Conservation (phyloP, 768 basidiomycete species). For the Mycena venus region DNA sequence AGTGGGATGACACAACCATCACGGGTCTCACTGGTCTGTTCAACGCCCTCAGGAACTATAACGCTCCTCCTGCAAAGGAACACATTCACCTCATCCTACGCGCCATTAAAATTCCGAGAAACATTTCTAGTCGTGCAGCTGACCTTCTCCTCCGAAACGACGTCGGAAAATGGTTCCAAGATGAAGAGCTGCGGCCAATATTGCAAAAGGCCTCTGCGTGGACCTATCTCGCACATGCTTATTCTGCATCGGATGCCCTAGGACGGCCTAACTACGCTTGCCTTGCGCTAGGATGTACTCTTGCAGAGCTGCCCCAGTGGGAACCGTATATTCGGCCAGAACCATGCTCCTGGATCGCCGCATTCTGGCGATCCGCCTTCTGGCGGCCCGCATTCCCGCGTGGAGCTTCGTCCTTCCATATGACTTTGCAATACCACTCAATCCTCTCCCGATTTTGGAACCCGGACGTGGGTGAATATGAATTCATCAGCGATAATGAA, state of each 20-base stretch:
- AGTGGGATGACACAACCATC: too few species aligned
- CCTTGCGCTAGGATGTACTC: too few species aligned
- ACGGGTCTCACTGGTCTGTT: too few species aligned
- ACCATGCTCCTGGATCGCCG: not conserved
- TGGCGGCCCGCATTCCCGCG: too few species aligned
- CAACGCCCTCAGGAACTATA: too few species aligned
- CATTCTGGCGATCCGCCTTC: too few species aligned
- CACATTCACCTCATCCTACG: not conserved
- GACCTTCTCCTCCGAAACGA: not conserved
- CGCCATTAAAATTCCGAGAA: not conserved
- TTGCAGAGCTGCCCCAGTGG: not conserved
- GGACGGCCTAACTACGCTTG: not conserved
- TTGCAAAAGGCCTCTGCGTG: too few species aligned
- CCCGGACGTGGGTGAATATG: not conserved
- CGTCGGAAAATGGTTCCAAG: too few species aligned
- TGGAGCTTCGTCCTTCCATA: not conserved
- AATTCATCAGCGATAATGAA: not conserved
- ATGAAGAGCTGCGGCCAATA: too few species aligned
- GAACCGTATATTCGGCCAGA: not conserved
- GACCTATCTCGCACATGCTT: not conserved
- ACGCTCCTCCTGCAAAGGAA: too few species aligned
- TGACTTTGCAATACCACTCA: not conserved
- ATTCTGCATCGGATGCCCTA: not conserved
- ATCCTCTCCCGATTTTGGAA: not conserved
- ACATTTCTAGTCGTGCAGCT: not conserved